Evolutionary conservation across 2,329 filamentous ascomycete genomes (phyloP).

Genomic region (Penicillium sp.): DNA sequence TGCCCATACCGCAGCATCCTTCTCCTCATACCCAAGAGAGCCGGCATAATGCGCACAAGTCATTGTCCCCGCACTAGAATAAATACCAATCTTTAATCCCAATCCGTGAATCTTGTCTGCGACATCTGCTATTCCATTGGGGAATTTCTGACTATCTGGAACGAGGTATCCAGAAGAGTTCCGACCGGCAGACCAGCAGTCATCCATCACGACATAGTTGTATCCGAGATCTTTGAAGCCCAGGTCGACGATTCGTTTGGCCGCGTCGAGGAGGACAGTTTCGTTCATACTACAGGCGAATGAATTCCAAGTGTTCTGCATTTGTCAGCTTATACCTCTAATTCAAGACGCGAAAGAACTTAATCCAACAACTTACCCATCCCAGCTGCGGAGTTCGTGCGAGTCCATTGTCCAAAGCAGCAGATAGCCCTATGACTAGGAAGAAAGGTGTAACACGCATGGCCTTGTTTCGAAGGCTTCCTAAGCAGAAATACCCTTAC

Average conservation of each 20-base stretch:
- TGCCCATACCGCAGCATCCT: constrained; percentile 56
- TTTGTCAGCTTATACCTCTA: not conserved
- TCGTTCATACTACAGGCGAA: constrained; percentile 50
- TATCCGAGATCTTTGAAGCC: constrained; percentile 51
- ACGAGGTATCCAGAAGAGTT: constrained; percentile 47
- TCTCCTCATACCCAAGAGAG: constrained; percentile 52
- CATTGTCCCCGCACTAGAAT: constrained; percentile 43
- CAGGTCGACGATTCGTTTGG: constrained; percentile 43
- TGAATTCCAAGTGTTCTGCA: constrained; percentile 42
- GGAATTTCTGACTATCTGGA: constrained; percentile 47
- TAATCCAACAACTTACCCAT: constrained; percentile 32
- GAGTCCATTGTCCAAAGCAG: constrained; percentile 43
- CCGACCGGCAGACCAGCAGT: constrained; percentile 55
- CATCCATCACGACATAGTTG: constrained; percentile 54
- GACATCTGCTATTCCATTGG: constrained; percentile 51
- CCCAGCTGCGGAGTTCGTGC: constrained; percentile 47
- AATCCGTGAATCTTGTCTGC: constrained; percentile 51
- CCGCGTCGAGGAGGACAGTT: constrained; percentile 46
- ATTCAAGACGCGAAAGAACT: not conserved
- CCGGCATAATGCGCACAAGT: constrained; percentile 43
- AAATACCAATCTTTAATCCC: constrained; percentile 57
- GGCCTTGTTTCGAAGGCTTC: not conserved
- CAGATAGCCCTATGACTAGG: constrained; percentile 15
- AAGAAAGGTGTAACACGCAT: constrained; percentile 14
- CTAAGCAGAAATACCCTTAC: not conserved